phyloP scores from a whole-genome alignment of 2,329 filamentous ascomycete genomes.

The Exserohilum turcica region DNA sequence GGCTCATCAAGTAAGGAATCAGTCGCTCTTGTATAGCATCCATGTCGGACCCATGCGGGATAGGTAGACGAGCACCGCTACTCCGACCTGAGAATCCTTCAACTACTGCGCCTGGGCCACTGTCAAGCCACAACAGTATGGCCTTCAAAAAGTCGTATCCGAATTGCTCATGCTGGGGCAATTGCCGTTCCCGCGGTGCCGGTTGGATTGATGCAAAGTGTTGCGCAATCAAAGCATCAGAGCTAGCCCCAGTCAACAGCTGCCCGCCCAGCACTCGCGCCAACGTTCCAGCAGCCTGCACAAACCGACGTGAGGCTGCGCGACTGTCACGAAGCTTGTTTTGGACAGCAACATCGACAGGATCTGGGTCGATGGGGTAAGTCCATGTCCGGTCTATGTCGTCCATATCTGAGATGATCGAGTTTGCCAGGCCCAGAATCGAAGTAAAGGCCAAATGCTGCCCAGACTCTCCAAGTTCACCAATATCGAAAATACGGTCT shows the following conservation, averaged over 20 bases:
- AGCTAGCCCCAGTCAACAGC: conserved; percentile 52
- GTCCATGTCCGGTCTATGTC: conserved; percentile 61
- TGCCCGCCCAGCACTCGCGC: conserved; percentile 61
- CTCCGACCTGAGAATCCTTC: conserved; percentile 60
- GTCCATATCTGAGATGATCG: conserved; percentile 61
- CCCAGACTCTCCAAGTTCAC: conserved; percentile 35
- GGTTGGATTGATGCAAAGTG: conserved; percentile 57
- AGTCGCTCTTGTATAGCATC: conserved; percentile 61
- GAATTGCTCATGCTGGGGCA: conserved; percentile 57
- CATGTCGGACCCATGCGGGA: conserved; percentile 56
- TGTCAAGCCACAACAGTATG: conserved; percentile 66
- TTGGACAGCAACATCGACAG: conserved; percentile 60
- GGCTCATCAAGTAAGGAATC: conserved; percentile 63
- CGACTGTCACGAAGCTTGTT: conserved; percentile 62
- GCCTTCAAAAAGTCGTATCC: conserved; percentile 69
- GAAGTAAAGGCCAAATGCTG: conserved; percentile 52
- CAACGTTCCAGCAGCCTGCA: conserved; percentile 65
- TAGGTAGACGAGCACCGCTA: conserved; percentile 56
- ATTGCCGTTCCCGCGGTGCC: conserved; percentile 46
- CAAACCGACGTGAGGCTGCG: conserved; percentile 63
- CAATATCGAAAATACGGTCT: conserved; percentile 60
- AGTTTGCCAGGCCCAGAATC: conserved; percentile 47
- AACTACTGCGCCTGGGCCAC: conserved; percentile 60
- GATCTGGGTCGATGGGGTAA: conserved; percentile 63
- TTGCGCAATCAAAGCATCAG: conserved; percentile 46